Conservation (phyloP, 2,329 filamentous ascomycete genomes). For the Neopestalotiopsis sp. region DNA sequence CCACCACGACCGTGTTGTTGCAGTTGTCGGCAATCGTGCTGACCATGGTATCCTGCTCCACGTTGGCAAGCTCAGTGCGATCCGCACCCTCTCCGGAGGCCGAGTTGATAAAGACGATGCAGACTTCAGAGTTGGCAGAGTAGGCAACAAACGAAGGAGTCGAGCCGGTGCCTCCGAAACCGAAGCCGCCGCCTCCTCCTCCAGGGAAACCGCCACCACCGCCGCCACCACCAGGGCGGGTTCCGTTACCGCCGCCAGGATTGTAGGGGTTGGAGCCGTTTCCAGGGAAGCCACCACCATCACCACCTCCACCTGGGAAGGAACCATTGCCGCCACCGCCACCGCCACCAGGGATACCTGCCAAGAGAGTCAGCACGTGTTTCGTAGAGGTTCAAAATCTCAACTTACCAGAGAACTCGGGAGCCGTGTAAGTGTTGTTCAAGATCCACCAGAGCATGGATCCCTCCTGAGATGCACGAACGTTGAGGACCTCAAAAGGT, state of each 20-base stretch:
- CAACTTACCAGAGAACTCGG: not conserved
- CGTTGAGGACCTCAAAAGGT: conserved; percentile 56
- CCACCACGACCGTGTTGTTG: conserved; percentile 72
- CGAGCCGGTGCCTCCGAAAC: conserved; percentile 8
- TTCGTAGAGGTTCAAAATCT: not conserved
- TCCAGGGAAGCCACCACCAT: not conserved
- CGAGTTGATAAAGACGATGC: conserved; percentile 18
- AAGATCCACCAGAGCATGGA: conserved; percentile 50
- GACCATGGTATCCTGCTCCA: conserved; percentile 57
- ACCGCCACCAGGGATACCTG: conserved; percentile 2
- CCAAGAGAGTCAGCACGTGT: not conserved
- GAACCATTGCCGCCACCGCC: conserved; percentile 11
- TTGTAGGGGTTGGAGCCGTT: not conserved
- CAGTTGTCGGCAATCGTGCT: conserved; percentile 62
- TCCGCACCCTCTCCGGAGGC: conserved; percentile 14
- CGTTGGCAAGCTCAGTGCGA: conserved; percentile 7
- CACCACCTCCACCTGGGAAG: conserved; percentile 6
- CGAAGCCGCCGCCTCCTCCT: conserved; percentile 8
- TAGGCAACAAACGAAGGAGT: conserved; percentile 5
- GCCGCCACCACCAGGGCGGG: not conserved
- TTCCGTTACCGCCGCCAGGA: not conserved
- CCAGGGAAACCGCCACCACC: not conserved
- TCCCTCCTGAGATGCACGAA: conserved; percentile 46
- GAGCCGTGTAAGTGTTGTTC: conserved; percentile 36
- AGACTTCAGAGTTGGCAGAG: conserved; percentile 15